Evolutionary conservation across 768 basidiomycete species (phyloP).

Genomic region (Pisolithus tinctorius): DNA sequence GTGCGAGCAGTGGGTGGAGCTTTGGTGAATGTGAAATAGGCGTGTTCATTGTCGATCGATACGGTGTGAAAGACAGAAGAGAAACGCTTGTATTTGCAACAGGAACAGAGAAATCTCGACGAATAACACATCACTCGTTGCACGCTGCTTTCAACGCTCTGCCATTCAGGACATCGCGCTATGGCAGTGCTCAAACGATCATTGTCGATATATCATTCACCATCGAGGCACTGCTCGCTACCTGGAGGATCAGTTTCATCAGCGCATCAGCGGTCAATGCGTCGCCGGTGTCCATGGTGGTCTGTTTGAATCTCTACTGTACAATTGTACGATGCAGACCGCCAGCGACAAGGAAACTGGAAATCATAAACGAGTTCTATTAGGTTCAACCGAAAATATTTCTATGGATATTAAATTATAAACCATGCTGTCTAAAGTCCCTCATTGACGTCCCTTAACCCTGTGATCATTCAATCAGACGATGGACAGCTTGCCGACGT

Average conservation of each 20-base stretch:
- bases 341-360: no score
- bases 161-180: no score
- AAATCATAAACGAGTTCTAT: not conserved
- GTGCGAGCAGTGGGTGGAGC: conserved; percentile 48
- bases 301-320: no score
- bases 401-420: conserved; percentile 14
- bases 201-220: no score
- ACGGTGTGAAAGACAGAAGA: not conserved
- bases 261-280: no score
- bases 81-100: not conserved
- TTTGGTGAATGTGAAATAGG: conserved; percentile 9
- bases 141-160: no score
- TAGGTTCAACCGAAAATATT: not conserved
- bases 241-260: no score
- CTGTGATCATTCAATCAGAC: conserved; percentile 24
- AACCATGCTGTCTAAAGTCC: conserved; percentile 1
- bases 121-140: no score
- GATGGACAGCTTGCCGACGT: not conserved
- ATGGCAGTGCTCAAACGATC: no score
- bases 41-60: conserved; percentile 32
- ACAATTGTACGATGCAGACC: no score
- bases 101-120: not conserved
- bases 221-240: no score
- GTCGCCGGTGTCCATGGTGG: no score
- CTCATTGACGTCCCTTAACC: conserved; percentile 42